These are phyloP conservation scores for Coelastrella sp. DNA, from an alignment of 139 green algal species.

Conservation along the genomic window DNA sequence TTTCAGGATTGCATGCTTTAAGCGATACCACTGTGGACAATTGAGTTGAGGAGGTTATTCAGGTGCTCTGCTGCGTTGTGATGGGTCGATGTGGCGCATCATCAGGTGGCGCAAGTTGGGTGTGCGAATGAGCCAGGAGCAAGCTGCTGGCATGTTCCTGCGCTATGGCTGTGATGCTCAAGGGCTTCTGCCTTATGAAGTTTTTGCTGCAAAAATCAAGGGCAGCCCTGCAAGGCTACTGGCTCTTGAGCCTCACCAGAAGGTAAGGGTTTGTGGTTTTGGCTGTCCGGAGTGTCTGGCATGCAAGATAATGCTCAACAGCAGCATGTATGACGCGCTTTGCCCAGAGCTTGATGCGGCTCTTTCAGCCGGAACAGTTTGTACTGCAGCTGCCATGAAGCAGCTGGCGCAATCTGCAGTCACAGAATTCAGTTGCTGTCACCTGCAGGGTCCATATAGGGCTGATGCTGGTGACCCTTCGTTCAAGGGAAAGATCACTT, in stretches of 20 bases:
- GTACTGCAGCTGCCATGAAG: background rate
- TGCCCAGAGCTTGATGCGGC: too few relatives aligned
- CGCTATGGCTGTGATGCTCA: slow-evolving; percentile 65
- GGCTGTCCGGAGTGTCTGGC: background rate
- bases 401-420: background rate
- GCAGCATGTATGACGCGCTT: background rate
- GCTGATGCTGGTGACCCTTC: slow-evolving; percentile 40
- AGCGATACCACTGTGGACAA: too few relatives aligned
- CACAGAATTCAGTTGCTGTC: background rate
- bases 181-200: slow-evolving; percentile 66
- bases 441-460: slow-evolving; percentile 60
- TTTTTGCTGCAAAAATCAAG: slow-evolving; percentile 65
- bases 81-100: too few relatives aligned
- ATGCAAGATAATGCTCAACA: background rate
- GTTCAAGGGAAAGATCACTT: slow-evolving; percentile 79
- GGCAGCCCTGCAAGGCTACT: slow-evolving; percentile 60
- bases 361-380: background rate
- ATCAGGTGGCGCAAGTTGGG: slow-evolving; percentile 61
- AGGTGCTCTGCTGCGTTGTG: slow-evolving; percentile 34
- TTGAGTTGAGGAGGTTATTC: too few relatives aligned
- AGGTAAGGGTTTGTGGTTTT: slow-evolving; percentile 31
- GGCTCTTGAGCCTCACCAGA: slow-evolving; percentile 66
- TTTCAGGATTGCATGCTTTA: too few relatives aligned
- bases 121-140: slow-evolving; percentile 59
- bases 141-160: slow-evolving; percentile 66